Evolutionary conservation across 2,329 filamentous ascomycete species (phyloP).

Genomic region (Lachnellula arida): DNA sequence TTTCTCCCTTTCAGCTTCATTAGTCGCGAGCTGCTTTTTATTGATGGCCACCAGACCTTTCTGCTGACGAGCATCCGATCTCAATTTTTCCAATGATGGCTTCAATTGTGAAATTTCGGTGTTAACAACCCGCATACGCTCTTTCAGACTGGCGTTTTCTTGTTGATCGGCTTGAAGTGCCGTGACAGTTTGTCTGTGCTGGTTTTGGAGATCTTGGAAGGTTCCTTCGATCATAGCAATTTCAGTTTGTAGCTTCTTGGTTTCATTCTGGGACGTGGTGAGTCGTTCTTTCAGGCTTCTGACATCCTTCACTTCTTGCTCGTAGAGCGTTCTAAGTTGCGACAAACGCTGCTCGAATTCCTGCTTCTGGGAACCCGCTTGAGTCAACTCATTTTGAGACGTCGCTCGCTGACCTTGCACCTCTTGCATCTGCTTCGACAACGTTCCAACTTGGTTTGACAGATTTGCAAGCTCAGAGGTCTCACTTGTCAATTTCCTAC

Average conservation of each 20-base stretch:
- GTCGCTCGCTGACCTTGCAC: conserved; percentile 76
- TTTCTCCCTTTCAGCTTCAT: conserved; percentile 84
- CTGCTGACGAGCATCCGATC: conserved; percentile 86
- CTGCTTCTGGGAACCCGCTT: conserved; percentile 80
- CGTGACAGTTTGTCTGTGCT: conserved; percentile 71
- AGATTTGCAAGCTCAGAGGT: conserved; percentile 91
- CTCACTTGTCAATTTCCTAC: conserved; percentile 82
- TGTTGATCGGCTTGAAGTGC: conserved; percentile 81
- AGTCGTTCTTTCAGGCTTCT: conserved; percentile 82
- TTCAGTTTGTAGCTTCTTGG: conserved; percentile 77
- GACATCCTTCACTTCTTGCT: conserved; percentile 86
- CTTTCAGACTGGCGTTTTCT: conserved; percentile 81
- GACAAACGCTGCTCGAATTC: conserved; percentile 87
- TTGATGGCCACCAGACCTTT: conserved; percentile 97
- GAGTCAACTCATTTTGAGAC: conserved; percentile 76
- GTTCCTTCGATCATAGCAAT: conserved; percentile 77
- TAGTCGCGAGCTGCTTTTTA: conserved; percentile 92
- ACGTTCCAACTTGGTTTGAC: conserved; percentile 87
- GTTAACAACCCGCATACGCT: conserved; percentile 80
- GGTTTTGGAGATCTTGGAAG: conserved; percentile 74
- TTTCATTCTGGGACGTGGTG: conserved; percentile 69
- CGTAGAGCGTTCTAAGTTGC: conserved; percentile 82
- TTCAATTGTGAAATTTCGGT: conserved; percentile 78
- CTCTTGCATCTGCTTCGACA: conserved; percentile 92
- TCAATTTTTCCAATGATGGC: conserved; percentile 88